phyloP scores from a whole-genome alignment of 2,329 filamentous ascomycete genomes.

The Fusarium virguliforme region DNA sequence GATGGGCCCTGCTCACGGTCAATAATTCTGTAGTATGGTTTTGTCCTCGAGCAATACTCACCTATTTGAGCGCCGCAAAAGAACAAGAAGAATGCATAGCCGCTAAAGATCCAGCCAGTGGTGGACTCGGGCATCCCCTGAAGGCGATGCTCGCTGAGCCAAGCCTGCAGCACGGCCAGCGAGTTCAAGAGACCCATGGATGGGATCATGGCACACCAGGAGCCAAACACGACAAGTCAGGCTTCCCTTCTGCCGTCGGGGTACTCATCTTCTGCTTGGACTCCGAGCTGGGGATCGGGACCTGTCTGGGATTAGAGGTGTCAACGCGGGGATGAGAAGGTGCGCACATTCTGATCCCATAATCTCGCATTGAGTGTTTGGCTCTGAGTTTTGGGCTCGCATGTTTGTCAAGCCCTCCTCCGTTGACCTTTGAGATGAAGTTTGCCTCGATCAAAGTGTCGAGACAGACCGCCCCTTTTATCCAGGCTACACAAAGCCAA shows the following conservation, averaged over 20 bases:
- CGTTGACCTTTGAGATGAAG: not conserved
- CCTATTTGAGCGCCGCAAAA: not conserved
- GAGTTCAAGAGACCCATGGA: constrained; percentile 78
- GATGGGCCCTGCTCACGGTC: not conserved
- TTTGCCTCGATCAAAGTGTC: not conserved
- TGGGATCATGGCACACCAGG: constrained; percentile 76
- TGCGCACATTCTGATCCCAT: not conserved
- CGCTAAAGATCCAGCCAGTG: not conserved
- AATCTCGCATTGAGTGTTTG: not conserved
- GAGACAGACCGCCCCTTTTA: not conserved
- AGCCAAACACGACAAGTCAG: constrained; percentile 81
- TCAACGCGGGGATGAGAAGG: not conserved
- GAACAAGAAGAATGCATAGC: not conserved
- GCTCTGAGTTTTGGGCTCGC: not conserved
- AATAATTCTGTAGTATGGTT: not conserved
- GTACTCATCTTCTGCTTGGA: constrained; percentile 58
- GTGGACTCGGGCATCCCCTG: not conserved
- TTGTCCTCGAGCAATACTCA: not conserved
- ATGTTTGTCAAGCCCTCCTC: not conserved
- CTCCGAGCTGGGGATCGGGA: not conserved
- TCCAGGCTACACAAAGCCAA: not conserved
- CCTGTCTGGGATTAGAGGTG: not conserved
- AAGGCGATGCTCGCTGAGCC: constrained; percentile 68
- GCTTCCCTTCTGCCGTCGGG: constrained; percentile 79
- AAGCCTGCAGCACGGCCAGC: constrained; percentile 77